Conservation (phyloP, 1,284 basidiomycete species). For the Trichosporon inkin region DNA sequence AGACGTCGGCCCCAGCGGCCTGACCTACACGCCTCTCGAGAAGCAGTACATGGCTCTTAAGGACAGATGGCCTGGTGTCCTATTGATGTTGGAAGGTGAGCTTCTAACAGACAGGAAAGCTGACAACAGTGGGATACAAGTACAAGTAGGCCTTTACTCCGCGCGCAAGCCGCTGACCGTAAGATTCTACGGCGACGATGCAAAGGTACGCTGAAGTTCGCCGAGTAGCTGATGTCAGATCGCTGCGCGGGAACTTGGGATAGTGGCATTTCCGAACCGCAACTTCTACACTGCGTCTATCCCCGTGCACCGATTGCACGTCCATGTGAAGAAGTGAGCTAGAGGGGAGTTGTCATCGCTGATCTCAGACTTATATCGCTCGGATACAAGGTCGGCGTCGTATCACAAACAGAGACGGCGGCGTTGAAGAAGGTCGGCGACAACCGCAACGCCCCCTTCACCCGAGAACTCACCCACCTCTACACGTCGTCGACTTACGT, state of each 20-base stretch:
- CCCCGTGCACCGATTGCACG: conserved; percentile 70
- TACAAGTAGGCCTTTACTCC: conserved; percentile 54
- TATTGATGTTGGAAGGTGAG: conserved; percentile 71
- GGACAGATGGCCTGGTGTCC: conserved; percentile 64
- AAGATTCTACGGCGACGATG: conserved; percentile 82
- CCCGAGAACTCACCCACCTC: conserved; percentile 70
- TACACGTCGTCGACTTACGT: conserved; percentile 64
- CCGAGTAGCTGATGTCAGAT: conserved; percentile 51
- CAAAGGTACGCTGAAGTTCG: conserved; percentile 56
- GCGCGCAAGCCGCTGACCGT: not conserved
- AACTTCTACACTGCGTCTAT: conserved; percentile 82
- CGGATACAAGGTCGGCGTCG: conserved; percentile 86
- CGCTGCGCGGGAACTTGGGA: conserved; percentile 71
- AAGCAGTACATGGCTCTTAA: conserved; percentile 72
- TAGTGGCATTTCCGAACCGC: conserved; percentile 59
- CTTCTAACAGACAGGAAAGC: not conserved
- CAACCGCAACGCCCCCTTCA: conserved; percentile 75
- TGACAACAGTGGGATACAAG: conserved; percentile 67
- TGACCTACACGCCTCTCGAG: conserved; percentile 76
- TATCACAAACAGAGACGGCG: conserved; percentile 89
- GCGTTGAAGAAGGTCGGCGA: conserved; percentile 89
- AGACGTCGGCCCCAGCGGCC: conserved; percentile 68
- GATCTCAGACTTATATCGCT: conserved; percentile 67
- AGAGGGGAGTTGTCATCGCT: conserved; percentile 1
- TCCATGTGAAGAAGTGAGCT: conserved; percentile 80